Percentiles rank a stretch among this genome's conserved stretches.
Conservation (phyloP, 306 rosid species). For the Glycine latifolia region DNA sequence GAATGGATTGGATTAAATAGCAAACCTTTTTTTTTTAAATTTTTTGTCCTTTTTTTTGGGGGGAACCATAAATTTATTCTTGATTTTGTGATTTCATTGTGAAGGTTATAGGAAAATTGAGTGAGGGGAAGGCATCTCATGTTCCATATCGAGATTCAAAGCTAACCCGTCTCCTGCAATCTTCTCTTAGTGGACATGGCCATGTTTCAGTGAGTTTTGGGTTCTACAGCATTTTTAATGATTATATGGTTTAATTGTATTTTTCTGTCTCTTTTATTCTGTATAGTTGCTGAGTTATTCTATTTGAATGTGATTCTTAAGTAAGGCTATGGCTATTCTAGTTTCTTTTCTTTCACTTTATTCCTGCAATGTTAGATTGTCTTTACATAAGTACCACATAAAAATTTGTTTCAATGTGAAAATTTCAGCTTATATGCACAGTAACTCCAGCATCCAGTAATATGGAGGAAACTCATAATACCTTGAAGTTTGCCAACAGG, state of each 20-base stretch:
- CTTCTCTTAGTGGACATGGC: conserved; percentile 95
- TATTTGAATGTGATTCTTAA: conserved; percentile 4
- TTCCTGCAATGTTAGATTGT: not conserved
- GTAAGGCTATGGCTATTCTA: conserved; percentile 14
- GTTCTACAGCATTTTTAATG: conserved; percentile 38
- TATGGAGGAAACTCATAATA: conserved; percentile 99
- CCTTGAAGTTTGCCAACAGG: conserved; percentile 98
- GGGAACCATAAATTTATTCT: conserved; percentile 24
- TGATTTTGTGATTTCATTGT: conserved; percentile 56
- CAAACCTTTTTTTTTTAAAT: not conserved
- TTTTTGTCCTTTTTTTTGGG: not conserved
- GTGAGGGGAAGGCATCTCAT: conserved; percentile 99
- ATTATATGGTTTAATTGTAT: conserved; percentile 19
- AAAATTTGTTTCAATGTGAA: conserved; percentile 40
- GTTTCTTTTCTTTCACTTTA: conserved; percentile 18
- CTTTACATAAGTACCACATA: conserved; percentile 16
- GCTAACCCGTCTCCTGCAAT: conserved; percentile 97
- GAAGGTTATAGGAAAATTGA: conserved; percentile 97
- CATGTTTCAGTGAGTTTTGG: conserved; percentile 92
- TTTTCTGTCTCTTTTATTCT: conserved; percentile 5
- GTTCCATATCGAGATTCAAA: conserved; percentile 99
- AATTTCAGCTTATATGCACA: conserved; percentile 95
- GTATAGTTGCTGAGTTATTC: not conserved
- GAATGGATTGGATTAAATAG: not conserved
- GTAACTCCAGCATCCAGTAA: conserved; percentile 99